phyloP scores from a whole-genome alignment of 1,284 basidiomycete species.

The Chalciporus sp. region DNA sequence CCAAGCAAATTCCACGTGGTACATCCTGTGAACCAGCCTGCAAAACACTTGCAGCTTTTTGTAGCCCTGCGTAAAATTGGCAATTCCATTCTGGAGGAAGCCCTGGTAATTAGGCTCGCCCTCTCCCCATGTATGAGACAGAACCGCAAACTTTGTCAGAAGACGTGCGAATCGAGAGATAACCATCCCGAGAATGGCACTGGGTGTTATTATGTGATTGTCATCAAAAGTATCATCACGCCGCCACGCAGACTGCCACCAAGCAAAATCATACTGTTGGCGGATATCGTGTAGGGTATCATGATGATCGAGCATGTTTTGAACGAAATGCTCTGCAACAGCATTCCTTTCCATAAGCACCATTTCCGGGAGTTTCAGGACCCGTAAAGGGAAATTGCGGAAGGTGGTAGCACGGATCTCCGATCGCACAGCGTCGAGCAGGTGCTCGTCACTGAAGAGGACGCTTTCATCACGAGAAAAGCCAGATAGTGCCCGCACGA shows the following conservation, averaged over 20 bases:
- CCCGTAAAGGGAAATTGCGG: not conserved
- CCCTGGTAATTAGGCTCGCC: not conserved
- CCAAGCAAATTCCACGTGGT: slow-evolving; percentile 4
- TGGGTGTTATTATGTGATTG: too few species aligned
- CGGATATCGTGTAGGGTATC: not conserved
- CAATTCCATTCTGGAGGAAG: not conserved
- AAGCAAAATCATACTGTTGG: too few species aligned
- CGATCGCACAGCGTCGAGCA: not conserved
- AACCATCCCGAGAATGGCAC: too few species aligned
- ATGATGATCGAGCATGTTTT: not conserved
- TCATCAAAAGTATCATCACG: too few species aligned
- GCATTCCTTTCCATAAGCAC: not conserved
- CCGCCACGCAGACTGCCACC: too few species aligned
- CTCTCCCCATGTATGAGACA: slow-evolving; percentile 2
- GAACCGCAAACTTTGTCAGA: not conserved
- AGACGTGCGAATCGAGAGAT: not conserved
- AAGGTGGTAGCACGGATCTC: not conserved
- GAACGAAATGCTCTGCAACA: not conserved
- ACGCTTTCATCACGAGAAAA: not conserved
- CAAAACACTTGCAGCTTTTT: not conserved
- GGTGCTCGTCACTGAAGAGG: not conserved
- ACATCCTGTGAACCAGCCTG: not conserved
- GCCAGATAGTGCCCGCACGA: too few species aligned
- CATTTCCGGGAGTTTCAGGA: not conserved
- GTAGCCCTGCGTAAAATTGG: not conserved